Percentiles rank a stretch among this genome's conserved stretches.
Conservation (phyloP, 140 eudicot species). For the Anethum foeniculum region DNA sequence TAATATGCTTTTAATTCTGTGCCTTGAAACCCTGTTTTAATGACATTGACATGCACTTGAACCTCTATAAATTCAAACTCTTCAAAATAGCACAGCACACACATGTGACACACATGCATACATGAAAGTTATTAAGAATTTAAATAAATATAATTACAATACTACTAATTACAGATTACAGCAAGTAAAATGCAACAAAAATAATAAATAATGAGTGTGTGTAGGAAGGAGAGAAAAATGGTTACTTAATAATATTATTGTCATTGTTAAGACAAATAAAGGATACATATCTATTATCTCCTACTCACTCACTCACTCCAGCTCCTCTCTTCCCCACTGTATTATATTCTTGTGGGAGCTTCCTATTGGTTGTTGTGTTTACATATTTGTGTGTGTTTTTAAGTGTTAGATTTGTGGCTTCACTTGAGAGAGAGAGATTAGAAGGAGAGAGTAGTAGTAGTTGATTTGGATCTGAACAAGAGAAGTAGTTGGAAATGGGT, state of each 20-base stretch:
- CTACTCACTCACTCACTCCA: not conserved
- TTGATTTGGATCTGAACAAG: not conserved
- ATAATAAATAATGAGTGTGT: no score
- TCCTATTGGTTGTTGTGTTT: not conserved
- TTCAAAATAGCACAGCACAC: no score
- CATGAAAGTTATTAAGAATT: no score
- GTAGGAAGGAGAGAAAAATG: not conserved
- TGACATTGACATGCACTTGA: not conserved
- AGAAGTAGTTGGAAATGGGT: not conserved
- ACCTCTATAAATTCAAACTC: no score
- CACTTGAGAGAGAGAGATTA: not conserved
- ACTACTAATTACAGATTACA: no score
- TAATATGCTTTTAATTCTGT: not conserved
- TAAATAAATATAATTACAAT: no score
- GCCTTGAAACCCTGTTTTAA: not conserved
- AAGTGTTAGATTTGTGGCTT: not conserved
- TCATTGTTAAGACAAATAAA: not conserved
- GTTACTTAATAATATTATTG: not conserved
- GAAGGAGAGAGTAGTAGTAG: not conserved
- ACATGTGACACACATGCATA: no score
- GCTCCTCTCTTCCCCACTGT: slow-evolving; percentile 2
- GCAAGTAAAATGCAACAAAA: no score
- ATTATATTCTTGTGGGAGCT: slow-evolving; percentile 3
- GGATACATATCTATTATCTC: not conserved
- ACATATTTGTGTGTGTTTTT: not conserved